These are phyloP conservation scores for Macadamia integrifolia DNA, from an alignment of 164 flowering plant genomes.

Conservation along the genomic window DNA sequence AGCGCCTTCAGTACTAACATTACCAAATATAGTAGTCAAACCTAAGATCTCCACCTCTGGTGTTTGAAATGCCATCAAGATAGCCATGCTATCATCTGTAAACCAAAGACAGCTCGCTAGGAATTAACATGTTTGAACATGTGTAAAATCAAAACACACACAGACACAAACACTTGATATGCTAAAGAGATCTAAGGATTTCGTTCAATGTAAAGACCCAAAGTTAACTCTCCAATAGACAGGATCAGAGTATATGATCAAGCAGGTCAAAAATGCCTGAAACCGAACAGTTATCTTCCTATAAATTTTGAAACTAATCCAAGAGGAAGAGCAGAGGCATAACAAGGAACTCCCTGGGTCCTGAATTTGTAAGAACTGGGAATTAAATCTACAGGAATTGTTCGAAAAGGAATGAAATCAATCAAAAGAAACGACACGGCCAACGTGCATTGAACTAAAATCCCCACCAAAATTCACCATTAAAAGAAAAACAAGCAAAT, in stretches of 20 bases:
- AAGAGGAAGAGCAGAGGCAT: too few species aligned
- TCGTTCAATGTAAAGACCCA: too few species aligned
- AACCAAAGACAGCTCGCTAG: neutral
- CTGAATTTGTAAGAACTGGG: too few species aligned
- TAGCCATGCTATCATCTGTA: conserved; percentile 93
- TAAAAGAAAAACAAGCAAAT: neutral
- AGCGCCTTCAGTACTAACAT: conserved; percentile 70
- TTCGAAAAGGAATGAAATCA: neutral
- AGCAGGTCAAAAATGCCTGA: too few species aligned
- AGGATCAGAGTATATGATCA: too few species aligned
- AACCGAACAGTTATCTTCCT: too few species aligned
- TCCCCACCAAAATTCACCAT: neutral
- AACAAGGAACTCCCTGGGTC: too few species aligned
- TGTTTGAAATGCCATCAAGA: conserved; percentile 89
- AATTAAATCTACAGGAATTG: neutral
- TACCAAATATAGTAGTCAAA: conserved; percentile 87
- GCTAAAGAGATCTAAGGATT: too few species aligned
- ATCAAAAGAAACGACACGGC: neutral
- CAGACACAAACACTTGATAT: too few species aligned
- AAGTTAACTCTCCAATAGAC: too few species aligned
- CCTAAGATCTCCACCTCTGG: conserved; percentile 77
- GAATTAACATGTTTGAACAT: neutral
- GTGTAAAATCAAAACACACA: neutral
- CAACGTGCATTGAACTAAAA: neutral
- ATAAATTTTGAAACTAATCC: too few species aligned